These are phyloP conservation scores for Cyberlindnera japonica DNA, from an alignment of 805 yeast species.

Conservation along the genomic window DNA sequence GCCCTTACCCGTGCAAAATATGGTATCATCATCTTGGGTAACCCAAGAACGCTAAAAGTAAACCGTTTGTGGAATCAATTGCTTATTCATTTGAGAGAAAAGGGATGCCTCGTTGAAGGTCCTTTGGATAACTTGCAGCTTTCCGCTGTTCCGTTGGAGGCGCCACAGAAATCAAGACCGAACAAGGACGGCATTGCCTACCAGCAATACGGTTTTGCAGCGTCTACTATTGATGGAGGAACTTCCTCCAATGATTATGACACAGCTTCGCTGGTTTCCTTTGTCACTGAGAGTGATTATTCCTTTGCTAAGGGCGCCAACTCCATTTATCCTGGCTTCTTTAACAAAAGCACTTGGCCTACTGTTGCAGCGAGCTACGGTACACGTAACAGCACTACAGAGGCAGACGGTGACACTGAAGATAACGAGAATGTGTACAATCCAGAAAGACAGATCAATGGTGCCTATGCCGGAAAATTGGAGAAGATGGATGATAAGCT, in stretches of 20 bases:
- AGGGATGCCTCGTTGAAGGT: constrained; percentile 89
- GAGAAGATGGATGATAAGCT: constrained; percentile 19
- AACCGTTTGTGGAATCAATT: constrained; percentile 77
- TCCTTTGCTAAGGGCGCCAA: constrained; percentile 11
- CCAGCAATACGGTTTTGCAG: constrained; percentile 12
- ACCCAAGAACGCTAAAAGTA: constrained; percentile 70
- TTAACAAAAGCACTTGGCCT: constrained; percentile 25
- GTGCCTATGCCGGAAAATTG: constrained; percentile 36
- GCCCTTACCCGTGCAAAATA: constrained; percentile 86
- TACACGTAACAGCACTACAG: constrained; percentile 11
- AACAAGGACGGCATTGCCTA: constrained; percentile 11
- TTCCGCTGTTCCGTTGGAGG: constrained; percentile 54
- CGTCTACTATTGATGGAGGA: constrained; percentile 12
- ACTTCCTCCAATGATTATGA: constrained; percentile 31
- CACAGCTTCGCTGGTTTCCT: constrained; percentile 37
- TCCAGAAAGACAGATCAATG: constrained; percentile 23
- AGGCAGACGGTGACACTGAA: constrained; percentile 6
- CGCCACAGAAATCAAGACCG: constrained; percentile 21
- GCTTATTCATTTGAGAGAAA: constrained; percentile 73
- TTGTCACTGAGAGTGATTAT: constrained; percentile 28
- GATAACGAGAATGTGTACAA: constrained; percentile 16
- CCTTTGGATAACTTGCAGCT: constrained; percentile 74
- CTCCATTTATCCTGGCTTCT: constrained; percentile 19
- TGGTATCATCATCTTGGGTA: constrained; percentile 79
- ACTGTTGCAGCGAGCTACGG: constrained; percentile 15